phyloP scores from a whole-genome alignment of 2,329 filamentous ascomycete genomes.

The Teratosphaeria epicoccoides region DNA sequence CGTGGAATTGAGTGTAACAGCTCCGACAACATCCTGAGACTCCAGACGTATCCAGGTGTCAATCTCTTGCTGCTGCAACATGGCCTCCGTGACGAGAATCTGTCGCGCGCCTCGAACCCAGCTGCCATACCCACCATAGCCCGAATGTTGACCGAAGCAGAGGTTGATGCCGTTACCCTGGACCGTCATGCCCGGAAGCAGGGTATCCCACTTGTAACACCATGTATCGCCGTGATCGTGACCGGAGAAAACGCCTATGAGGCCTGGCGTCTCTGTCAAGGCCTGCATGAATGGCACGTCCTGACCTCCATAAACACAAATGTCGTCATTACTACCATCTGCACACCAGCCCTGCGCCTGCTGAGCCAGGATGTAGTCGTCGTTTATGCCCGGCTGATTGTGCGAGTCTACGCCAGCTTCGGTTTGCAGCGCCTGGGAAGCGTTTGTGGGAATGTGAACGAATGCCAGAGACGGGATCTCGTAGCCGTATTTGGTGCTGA shows the following conservation, averaged over 20 bases:
- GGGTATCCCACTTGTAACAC: slow-evolving; percentile 24
- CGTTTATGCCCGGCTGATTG: slow-evolving; percentile 39
- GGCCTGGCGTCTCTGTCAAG: slow-evolving; percentile 42
- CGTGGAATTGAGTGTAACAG: slow-evolving; percentile 22
- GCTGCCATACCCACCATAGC: slow-evolving; percentile 25
- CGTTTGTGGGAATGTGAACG: slow-evolving; percentile 43
- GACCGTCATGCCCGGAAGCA: slow-evolving; percentile 19
- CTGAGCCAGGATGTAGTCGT: slow-evolving; percentile 29
- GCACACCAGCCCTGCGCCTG: slow-evolving; percentile 31
- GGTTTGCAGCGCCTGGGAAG: slow-evolving; percentile 32
- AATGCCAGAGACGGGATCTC: slow-evolving; percentile 43
- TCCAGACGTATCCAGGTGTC: slow-evolving; percentile 27
- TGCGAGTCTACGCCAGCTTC: slow-evolving; percentile 31
- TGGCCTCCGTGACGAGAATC: slow-evolving; percentile 16
- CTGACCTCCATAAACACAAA: slow-evolving; percentile 32
- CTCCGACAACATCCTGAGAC: slow-evolving; percentile 18
- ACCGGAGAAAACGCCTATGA: slow-evolving; percentile 51
- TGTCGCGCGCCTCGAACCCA: slow-evolving; percentile 5
- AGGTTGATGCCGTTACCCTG: slow-evolving; percentile 23
- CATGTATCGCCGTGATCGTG: slow-evolving; percentile 48
- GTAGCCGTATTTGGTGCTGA: slow-evolving; percentile 9
- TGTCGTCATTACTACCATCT: slow-evolving; percentile 27
- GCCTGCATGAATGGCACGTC: slow-evolving; percentile 55
- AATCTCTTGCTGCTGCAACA: slow-evolving; percentile 11
- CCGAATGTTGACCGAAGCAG: slow-evolving; percentile 24